Base-by-base conservation (phyloP, 2,329 filamentous ascomycete species). In the Neocatenulostroma microsporum region DNA sequence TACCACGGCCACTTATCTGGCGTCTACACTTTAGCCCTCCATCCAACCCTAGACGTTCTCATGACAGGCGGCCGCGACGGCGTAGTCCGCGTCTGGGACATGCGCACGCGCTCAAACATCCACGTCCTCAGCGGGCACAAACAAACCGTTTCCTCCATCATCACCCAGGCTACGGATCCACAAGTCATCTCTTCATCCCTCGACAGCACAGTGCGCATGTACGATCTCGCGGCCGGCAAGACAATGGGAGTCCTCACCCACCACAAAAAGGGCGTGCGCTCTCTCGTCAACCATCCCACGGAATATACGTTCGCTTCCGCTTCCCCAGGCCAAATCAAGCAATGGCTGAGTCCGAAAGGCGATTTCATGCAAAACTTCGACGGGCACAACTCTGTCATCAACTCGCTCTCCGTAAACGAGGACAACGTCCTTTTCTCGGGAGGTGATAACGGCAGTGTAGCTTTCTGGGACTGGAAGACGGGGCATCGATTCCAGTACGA, bases 291-390 rank as follows among this genome's bases (percentile, higher is more conserved):
- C 3, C 91, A 98, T 57, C 91, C 93, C 0, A 78, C 77, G 41
- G 91, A 98, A 62, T 98, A 94, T 58, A 98, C 93, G 0, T 98
- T 98, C 58, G 91, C 91, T 4, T 88, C 78, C 42, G 91, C 83
- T 28, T 94, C 86, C 54, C 88, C 89, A 0, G 83, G 84, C 17
- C 88, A 84, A 58, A 95, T 98, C 66, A 98, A 98, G 70, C 91
- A 98, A 66, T 98, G 91, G 89, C 95, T 96, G 61, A 96, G 88
- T 50, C 93, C 93, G 2, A 87, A 95, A 58, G 93, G 89, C 24
- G 86, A 86, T 12, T 96, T 98, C 59, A 98, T 98, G 91, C 88
- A 95, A 62, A 96, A 96, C 58, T 96, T 96, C 55, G 85, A 94
- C 28, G 89, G 89, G 4, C 89, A 96, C 56, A 95, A 95, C 55